Evolutionary conservation across 1,284 basidiomycete genomes (phyloP).

Genomic region (Coniferiporia sulphurascens): DNA sequence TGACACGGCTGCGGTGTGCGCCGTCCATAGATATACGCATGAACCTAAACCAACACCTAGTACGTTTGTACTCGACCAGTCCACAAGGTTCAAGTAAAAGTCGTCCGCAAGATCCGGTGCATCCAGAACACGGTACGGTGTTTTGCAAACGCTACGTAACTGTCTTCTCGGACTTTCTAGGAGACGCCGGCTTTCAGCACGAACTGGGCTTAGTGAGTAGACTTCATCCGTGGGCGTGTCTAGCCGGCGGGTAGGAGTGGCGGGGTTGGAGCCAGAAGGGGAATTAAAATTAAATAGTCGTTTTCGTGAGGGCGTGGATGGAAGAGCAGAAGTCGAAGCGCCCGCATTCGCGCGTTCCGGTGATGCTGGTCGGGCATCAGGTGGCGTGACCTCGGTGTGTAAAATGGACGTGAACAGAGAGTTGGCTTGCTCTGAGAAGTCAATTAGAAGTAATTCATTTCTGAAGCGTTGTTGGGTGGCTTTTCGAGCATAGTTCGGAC

Average conservation of each 20-base stretch:
- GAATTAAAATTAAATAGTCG: constrained; percentile 69
- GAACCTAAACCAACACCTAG: constrained; percentile 89
- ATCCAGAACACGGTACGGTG: constrained; percentile 96
- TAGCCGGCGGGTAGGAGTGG: constrained; percentile 57
- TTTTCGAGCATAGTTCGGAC: neutral
- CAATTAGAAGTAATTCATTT: constrained; percentile 5
- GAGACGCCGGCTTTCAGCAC: constrained; percentile 77
- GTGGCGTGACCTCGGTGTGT: constrained; percentile 70
- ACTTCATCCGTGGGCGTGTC: constrained; percentile 77
- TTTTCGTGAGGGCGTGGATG: constrained; percentile 60
- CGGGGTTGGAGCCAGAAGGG: constrained; percentile 52
- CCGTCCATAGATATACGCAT: constrained; percentile 97
- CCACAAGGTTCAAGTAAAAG: constrained; percentile 97
- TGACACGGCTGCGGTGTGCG: constrained; percentile 86
- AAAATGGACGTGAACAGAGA: constrained; percentile 68
- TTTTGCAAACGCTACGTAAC: constrained; percentile 84
- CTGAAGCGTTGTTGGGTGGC: neutral
- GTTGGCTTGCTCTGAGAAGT: constrained; percentile 66
- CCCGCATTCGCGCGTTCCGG: constrained; percentile 49
- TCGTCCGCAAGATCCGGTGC: constrained; percentile 97
- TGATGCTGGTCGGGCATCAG: constrained; percentile 54
- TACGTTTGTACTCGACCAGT: constrained; percentile 95
- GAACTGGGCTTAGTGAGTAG: constrained; percentile 89
- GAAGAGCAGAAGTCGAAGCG: constrained; percentile 36
- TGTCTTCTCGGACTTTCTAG: constrained; percentile 82